These are phyloP conservation scores for Orbilia quercus DNA, from an alignment of 2,329 filamentous ascomycete species.

Conservation along the genomic window DNA sequence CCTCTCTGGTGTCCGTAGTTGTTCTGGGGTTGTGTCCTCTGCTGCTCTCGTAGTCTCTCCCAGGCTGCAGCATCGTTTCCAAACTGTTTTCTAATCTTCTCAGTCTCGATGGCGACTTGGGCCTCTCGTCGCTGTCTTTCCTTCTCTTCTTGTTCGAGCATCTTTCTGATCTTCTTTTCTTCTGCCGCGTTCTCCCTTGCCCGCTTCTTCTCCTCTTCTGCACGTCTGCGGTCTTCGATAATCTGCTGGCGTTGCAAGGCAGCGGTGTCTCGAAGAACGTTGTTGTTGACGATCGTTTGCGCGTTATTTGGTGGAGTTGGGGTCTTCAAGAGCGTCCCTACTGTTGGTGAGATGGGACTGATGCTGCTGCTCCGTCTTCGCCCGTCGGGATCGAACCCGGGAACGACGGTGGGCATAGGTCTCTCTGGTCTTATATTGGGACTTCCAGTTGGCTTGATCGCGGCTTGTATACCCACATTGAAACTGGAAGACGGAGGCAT, in stretches of 20 bases:
- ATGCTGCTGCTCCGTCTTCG: slow-evolving; percentile 63
- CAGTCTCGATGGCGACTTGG: slow-evolving; percentile 79
- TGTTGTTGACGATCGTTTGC: slow-evolving; percentile 56
- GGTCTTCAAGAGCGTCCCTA: slow-evolving; percentile 28
- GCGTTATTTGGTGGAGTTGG: slow-evolving; percentile 48
- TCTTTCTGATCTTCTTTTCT: slow-evolving; percentile 56
- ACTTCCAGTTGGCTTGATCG: slow-evolving; percentile 14
- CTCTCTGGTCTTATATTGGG: slow-evolving; percentile 55
- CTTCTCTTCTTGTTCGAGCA: slow-evolving; percentile 57
- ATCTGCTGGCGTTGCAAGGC: slow-evolving; percentile 68
- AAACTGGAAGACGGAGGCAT: slow-evolving; percentile 78
- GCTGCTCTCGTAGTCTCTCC: slow-evolving; percentile 37
- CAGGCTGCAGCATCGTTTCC: slow-evolving; percentile 51
- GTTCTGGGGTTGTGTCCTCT: slow-evolving; percentile 8
- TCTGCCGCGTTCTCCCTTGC: slow-evolving; percentile 59
- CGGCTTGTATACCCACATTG: slow-evolving; percentile 71
- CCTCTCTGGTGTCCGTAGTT: slow-evolving; percentile 43
- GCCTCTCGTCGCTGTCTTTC: slow-evolving; percentile 67
- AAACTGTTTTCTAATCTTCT: slow-evolving; percentile 68
- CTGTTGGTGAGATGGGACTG: slow-evolving; percentile 53
- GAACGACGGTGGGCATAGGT: slow-evolving; percentile 51
- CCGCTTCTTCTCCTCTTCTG: slow-evolving; percentile 61
- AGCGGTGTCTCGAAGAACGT: slow-evolving; percentile 57
- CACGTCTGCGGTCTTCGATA: slow-evolving; percentile 66
- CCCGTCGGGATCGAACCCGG: slow-evolving; percentile 51